phyloP scores from a whole-genome alignment of 768 basidiomycete genomes.

The Pleurotus citrinopileatus region DNA sequence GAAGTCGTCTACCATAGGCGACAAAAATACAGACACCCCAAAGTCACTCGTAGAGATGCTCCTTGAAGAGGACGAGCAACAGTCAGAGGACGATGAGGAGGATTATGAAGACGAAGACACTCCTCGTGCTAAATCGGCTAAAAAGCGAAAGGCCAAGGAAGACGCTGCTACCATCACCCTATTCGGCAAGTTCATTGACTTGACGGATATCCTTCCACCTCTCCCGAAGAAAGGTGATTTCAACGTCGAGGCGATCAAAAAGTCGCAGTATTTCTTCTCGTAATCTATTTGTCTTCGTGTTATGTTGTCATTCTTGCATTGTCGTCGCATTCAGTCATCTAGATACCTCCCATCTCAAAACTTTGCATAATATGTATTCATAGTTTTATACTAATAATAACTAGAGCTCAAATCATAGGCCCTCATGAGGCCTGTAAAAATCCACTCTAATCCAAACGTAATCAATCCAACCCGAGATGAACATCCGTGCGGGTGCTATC shows the following conservation, averaged over 20 bases:
- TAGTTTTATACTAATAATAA: background rate
- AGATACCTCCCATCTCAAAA: slow-evolving; percentile 5
- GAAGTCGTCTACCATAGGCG: background rate
- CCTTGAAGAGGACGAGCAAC: slow-evolving; percentile 7
- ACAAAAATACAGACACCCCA: background rate
- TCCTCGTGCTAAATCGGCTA: slow-evolving; percentile 8
- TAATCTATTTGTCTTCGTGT: slow-evolving; percentile 31
- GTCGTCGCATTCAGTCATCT: background rate
- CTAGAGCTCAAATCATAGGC: too few relatives aligned
- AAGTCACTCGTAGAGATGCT: slow-evolving; percentile 9
- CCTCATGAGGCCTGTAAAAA: too few relatives aligned
- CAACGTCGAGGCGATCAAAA: slow-evolving; percentile 76
- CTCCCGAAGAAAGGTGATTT: slow-evolving; percentile 85
- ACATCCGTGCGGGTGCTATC: too few relatives aligned
- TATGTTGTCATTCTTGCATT: background rate
- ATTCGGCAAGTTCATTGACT: slow-evolving; percentile 65
- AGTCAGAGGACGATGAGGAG: slow-evolving; percentile 1
- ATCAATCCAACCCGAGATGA: too few relatives aligned
- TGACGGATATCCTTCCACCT: slow-evolving; percentile 75
- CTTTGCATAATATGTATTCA: slow-evolving; percentile 10
- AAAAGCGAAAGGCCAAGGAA: slow-evolving; percentile 19
- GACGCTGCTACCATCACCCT: slow-evolving; percentile 24
- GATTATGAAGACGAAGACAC: slow-evolving; percentile 15
- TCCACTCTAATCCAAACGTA: too few relatives aligned
- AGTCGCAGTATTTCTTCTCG: slow-evolving; percentile 93